These are phyloP conservation scores for Monsonia emarginata DNA, from an alignment of 441 rosid species.

Conservation along the genomic window DNA sequence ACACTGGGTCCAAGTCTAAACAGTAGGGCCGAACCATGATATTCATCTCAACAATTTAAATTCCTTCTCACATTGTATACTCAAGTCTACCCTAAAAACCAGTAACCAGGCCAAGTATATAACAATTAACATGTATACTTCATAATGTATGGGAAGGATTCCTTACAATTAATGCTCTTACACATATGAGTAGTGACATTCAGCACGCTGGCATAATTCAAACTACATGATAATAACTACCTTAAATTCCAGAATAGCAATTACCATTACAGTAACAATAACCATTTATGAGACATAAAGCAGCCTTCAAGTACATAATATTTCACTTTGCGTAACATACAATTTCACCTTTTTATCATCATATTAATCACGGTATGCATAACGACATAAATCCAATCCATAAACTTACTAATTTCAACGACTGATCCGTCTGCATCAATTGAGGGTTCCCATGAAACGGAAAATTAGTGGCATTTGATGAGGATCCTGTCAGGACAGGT, in stretches of 20 bases:
- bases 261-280: neutral
- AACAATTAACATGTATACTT: too few relatives aligned
- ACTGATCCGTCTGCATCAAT: neutral
- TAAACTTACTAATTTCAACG: neutral
- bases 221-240: neutral
- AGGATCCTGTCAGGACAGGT: conserved; percentile 11
- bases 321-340: neutral
- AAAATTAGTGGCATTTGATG: conserved; percentile 14
- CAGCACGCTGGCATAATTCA: too few relatives aligned
- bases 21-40: too few relatives aligned
- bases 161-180: too few relatives aligned
- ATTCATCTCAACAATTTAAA: too few relatives aligned
- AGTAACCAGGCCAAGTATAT: too few relatives aligned
- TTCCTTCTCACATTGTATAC: too few relatives aligned
- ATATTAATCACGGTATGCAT: neutral
- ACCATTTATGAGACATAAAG: neutral
- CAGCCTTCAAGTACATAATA: neutral
- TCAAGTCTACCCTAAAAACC: too few relatives aligned
- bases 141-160: too few relatives aligned
- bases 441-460: conserved; percentile 8
- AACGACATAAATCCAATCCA: neutral
- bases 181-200: too few relatives aligned
- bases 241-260: neutral
- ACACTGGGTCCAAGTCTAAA: too few relatives aligned
- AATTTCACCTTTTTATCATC: neutral